phyloP scores from a whole-genome alignment of 2,329 filamentous ascomycete species.

The Fusarium lyarnte region DNA sequence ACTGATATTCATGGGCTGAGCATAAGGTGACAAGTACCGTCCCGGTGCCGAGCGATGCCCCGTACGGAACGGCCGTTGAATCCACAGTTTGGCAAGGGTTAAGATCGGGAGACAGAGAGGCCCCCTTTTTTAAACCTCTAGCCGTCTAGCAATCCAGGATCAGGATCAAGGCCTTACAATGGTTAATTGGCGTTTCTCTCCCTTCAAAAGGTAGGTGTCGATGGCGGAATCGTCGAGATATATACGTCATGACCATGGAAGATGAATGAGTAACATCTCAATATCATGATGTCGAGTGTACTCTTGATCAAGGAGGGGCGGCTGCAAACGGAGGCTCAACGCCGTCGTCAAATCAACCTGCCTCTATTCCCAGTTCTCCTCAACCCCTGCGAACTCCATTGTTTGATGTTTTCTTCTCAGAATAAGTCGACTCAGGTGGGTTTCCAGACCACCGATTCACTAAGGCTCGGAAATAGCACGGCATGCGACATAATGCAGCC shows the following conservation, averaged over 20 bases:
- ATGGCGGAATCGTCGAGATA: not conserved
- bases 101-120: conserved; percentile 10
- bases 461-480: conserved; percentile 38
- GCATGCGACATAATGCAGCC: conserved; percentile 27
- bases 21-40: conserved; percentile 42
- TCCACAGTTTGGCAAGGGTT: conserved; percentile 13
- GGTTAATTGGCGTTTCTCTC: not conserved
- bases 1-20: conserved; percentile 28
- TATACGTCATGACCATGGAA: not conserved
- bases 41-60: conserved; percentile 37
- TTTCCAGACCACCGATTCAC: conserved; percentile 13
- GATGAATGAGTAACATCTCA: not conserved
- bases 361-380: conserved; percentile 17
- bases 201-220: not conserved
- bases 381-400: conserved; percentile 16
- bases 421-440: conserved; percentile 19
- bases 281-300: not conserved
- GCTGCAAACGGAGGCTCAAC: conserved; percentile 23
- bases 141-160: not conserved
- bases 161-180: not conserved
- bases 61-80: conserved; percentile 36
- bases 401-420: conserved; percentile 26
- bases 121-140: conserved; percentile 10
- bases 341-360: conserved; percentile 16
- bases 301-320: not conserved